Evolutionary conservation across 108 stramenopile species (phyloP), one percentile per base, ranked within the genome.

Genomic region (Schizochytrium sp.): DNA sequence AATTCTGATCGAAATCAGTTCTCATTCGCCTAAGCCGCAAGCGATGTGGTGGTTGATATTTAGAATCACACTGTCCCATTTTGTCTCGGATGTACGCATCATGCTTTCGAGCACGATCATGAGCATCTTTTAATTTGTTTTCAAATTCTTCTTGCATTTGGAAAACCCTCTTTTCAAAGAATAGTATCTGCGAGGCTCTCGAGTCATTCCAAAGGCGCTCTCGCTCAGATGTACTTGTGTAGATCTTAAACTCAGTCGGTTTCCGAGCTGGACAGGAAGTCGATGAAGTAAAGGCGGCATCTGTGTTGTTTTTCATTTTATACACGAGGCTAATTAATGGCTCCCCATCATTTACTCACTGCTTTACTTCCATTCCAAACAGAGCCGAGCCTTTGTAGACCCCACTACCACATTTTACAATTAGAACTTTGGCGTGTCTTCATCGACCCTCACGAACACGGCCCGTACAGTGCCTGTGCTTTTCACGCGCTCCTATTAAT

Each of bases 161-260:
- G 28, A 69, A 69, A 44, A 69, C 64, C 8, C 64, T 7, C 15
- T 69, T 69, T 3, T 69, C 64, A 69, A 69, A 69, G 64, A 28
- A 2, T 7, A 69, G 64, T 15, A 69, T 12, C 12, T 69, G 64
- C 64, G 40, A 7, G 10, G 64, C 40, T 8, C 64, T 38, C 3
- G 64, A 7, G 64, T 69, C 64, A 38, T 69, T 38, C 64, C 64
- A 69, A 38, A 44, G 42, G 12, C 8, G 8, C 28, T 69, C 64
- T 7, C 64, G 64, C 64, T 8, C 12, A 7, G 64, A 13, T 3
- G 64, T 38, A 7, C 28, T 38, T 15, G 64, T 44, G 42, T 38
- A 5, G 42, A 69, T 38, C 19, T 8, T 38, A 38, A 69, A 44
- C 64, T 69, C 19, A 8, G 28, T 28, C 28, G 28, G 28, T 28